phyloP scores from a whole-genome alignment of 305 asterid species.

The Fraxinus floribunda region DNA sequence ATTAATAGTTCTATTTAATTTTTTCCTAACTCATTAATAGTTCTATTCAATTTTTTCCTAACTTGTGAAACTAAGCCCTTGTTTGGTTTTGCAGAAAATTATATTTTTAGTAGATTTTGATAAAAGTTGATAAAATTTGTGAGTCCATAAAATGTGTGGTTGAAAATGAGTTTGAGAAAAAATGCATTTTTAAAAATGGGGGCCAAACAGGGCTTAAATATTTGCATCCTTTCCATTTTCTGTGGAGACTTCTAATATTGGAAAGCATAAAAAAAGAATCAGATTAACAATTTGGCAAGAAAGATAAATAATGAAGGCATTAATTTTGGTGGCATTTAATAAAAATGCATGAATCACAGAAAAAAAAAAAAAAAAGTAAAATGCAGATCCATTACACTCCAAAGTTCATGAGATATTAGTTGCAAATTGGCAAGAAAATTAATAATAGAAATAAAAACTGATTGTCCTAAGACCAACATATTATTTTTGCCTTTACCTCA shows the following conservation, averaged over 20 bases:
- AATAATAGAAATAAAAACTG: background rate
- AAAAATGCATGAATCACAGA: background rate
- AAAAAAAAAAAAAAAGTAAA: background rate
- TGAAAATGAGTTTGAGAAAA: background rate
- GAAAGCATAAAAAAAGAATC: background rate
- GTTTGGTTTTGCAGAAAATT: background rate
- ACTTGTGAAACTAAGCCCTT: background rate
- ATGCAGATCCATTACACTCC: background rate
- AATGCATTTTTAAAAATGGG: background rate
- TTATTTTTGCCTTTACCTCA: background rate
- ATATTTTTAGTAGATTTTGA: background rate
- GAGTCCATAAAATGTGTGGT: background rate
- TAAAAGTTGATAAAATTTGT: background rate
- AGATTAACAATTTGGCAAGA: background rate
- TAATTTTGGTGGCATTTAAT: background rate
- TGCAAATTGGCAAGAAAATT: background rate
- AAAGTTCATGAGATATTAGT: background rate
- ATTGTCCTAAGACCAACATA: background rate
- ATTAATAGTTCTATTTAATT: background rate
- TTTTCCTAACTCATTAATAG: no score
- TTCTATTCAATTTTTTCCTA: background rate
- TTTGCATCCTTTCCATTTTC: background rate
- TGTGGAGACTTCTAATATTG: background rate
- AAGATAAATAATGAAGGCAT: background rate
- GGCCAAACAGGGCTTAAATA: background rate